Evolutionary conservation across 257 asterid genomes (phyloP), one percentile per base, ranked within the genome.

Genomic region (Catharanthus roseus): DNA sequence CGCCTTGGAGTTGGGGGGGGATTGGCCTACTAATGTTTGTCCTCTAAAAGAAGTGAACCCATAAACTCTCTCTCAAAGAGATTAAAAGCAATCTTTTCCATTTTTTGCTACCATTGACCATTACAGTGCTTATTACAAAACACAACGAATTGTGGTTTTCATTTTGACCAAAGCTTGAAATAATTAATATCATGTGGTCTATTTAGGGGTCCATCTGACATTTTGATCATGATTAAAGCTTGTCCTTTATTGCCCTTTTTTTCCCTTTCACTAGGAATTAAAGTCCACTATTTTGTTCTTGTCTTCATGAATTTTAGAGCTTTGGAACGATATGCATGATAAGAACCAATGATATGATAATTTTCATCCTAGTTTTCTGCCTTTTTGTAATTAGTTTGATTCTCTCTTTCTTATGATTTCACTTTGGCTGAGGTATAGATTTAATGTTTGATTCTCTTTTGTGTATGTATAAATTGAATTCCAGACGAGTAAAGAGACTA

Each of bases 31-130:
- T 58, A 53, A 74, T 67, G 67, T 56, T 77, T 75, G 66, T n/a
- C 60, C 71, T 63, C 68, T 41, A 74, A 61, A 72, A 45, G 75
- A 56, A 47, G 42, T 33, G 62, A n/a, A 33, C 29, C 69, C 62
- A 72, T 31, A 6, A 47, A 72, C 70, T 61, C 51, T n/a, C 31
- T n/a, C n/a, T 33, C 31, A 47, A 79, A 77, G 71, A 77, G 74
- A 81, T 39, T 75, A 77, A 86, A 87, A 80, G 87, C 88, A 79
- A 70, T 74, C 87, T 75, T 88, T 81, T 77, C 76, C 71, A 38
- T 3, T 77, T 83, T 78, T 75, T 56, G 81, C 81, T 77, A 76
- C 68, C 83, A 86, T 90, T 88, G 92, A 70, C 71, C 67, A 77
- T 76, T 75, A 88, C 91, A 88, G 87, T 89, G 63, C 71, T 51